phyloP scores from a whole-genome alignment of 495 filamentous ascomycete genomes.

The Neurospora sublineolata region DNA sequence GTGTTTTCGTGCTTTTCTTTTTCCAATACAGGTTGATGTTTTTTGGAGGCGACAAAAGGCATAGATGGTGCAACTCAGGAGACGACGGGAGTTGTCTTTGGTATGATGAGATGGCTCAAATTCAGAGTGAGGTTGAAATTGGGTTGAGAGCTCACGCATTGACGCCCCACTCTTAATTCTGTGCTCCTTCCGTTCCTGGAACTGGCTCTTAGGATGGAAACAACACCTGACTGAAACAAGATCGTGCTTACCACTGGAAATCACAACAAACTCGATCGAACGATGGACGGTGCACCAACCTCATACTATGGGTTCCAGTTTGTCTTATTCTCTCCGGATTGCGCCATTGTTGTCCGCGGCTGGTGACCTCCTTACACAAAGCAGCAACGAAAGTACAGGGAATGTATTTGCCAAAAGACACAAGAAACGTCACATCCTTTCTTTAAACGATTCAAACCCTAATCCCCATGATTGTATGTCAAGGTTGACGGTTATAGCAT shows the following conservation, averaged over 20 bases:
- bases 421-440: background rate
- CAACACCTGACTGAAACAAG: background rate
- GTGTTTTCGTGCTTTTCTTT: background rate
- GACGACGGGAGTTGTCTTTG: background rate
- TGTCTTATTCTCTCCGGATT: background rate
- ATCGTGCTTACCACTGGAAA: background rate
- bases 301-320: background rate
- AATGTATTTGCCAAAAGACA: background rate
- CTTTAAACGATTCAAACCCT: background rate
- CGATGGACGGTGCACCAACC: background rate
- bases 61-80: background rate
- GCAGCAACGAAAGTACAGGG: background rate
- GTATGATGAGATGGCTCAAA: background rate
- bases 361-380: background rate
- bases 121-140: background rate
- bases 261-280: background rate
- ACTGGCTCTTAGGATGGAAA: background rate
- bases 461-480: background rate
- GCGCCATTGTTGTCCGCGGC: background rate
- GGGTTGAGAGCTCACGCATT: background rate
- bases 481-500: background rate
- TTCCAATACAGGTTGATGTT: background rate
- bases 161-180: background rate
- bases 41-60: background rate
- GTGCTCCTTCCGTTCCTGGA: background rate